Conservation (phyloP, 2,329 filamentous ascomycete genomes). For the Arthrobotrys megalospora region DNA sequence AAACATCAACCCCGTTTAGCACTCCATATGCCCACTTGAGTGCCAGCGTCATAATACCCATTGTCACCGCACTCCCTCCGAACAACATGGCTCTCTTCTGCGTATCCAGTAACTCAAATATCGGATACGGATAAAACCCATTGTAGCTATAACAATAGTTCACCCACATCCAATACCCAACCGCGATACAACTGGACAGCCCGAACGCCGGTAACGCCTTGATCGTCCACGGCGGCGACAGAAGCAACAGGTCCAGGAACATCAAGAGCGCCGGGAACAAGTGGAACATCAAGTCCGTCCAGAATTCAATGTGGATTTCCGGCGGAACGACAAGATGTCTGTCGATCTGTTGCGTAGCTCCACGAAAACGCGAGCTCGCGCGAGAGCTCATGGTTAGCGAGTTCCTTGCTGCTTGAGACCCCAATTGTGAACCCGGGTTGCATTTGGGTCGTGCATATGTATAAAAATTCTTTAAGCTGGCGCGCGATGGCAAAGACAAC, state of each 20-base stretch:
- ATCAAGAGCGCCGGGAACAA: constrained; percentile 77
- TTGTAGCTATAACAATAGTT: constrained; percentile 75
- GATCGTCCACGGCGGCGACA: constrained; percentile 81
- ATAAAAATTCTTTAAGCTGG: constrained; percentile 26
- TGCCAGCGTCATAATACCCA: constrained; percentile 78
- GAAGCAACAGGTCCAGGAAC: constrained; percentile 76
- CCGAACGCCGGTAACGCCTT: constrained; percentile 74
- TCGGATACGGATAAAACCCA: constrained; percentile 81
- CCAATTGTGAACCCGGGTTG: constrained; percentile 24
- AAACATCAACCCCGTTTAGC: constrained; percentile 74
- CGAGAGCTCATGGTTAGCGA: constrained; percentile 58
- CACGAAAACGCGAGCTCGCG: constrained; percentile 36
- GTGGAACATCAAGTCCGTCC: constrained; percentile 76
- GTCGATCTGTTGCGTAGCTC: constrained; percentile 60
- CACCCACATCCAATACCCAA: constrained; percentile 83
- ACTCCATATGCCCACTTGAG: constrained; percentile 80
- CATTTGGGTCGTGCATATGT: constrained; percentile 49
- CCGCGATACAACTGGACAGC: constrained; percentile 74
- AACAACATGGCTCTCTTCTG: constrained; percentile 79
- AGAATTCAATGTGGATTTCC: constrained; percentile 61
- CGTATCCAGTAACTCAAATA: constrained; percentile 80
- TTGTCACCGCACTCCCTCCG: constrained; percentile 77
- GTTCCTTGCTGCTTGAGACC: constrained; percentile 24
- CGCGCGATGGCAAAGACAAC: constrained; percentile 24
- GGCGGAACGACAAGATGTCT: constrained; percentile 61